Base-by-base conservation (phyloP, 2,329 filamentous ascomycete genomes). In the Aspergillus bombycis region DNA sequence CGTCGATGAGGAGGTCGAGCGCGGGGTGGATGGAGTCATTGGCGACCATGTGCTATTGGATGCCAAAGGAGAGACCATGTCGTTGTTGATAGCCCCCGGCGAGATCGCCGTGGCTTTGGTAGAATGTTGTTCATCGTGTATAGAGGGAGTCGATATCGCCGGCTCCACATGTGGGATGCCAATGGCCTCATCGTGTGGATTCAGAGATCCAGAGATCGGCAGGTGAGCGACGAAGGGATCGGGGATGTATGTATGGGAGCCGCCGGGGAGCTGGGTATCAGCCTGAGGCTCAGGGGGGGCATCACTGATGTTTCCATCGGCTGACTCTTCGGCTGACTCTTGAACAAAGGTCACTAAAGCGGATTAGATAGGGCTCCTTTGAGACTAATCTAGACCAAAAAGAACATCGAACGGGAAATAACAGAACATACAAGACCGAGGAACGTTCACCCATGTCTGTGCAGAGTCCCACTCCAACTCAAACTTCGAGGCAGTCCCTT, bases 371-470 rank as follows among this genome's bases (percentile, higher is more conserved):
- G 28, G 30, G 14, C 14, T 16, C 6, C 34, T 3, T 16, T 7
- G 34, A 0, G 19, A 12, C 4, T 23, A 16, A 32, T 4, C 19
- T 36, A 16, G 34, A 54, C 4, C 3, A 3, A n/a, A 21, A 58
- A 21, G 34, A 32, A 30, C 3, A 58, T 10, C 1, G 21, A 9
- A 1, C 7, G 1, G 11, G 10, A 23, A 16, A 52, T 9, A 53
- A 10, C 4, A 26, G 8, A 32, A 55, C 68, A 41, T 71, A 77
- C 75, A 66, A 7, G 71, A 70, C 7, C 61, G 65, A 36, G 71
- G 70, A 11, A 73, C 65, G n/a, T 71, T 66, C n/a, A 77, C 73
- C 75, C 75, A 77, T 2, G 70, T 67, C 61, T 76, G 75, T 8
- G 66, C 62, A 4, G 70, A 57, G 66, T 73, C 72, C 75, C 75